Percentiles rank a stretch among this genome's conserved stretches.
Evolutionary conservation across 352 stramenopile genomes (phyloP).

Genomic region (Thraustochytrium striatum): DNA sequence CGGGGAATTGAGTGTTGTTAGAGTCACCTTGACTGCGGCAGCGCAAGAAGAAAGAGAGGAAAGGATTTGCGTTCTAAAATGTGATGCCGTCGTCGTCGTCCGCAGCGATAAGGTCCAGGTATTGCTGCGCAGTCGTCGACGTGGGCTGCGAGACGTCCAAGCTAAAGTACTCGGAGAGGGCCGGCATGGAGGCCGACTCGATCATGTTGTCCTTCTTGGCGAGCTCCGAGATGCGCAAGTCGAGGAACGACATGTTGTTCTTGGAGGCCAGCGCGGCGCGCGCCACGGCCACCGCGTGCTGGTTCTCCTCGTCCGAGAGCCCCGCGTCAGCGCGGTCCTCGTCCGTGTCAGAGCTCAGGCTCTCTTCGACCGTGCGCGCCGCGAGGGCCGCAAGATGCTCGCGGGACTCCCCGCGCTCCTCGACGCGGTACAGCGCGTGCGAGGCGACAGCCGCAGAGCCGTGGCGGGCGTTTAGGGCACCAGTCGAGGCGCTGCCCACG

Average conservation of each 20-base stretch:
- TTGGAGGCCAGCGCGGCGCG: not conserved
- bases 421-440: not conserved
- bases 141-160: constrained; percentile 39
- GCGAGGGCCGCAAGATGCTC: not conserved
- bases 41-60: no score
- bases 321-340: not conserved
- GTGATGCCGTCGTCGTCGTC: constrained; percentile 64
- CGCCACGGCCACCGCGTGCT: not conserved
- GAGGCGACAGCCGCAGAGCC: no score
- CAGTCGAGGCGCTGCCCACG: not conserved
- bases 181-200: constrained; percentile 18
- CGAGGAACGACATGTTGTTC: constrained; percentile 25
- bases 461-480: no score
- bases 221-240: not conserved
- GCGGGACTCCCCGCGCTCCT: not conserved
- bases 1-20: no score
- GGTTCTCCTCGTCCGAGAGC: not conserved
- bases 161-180: constrained; percentile 30
- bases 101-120: constrained; percentile 53
- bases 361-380: not conserved
- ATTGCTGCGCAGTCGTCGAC: not conserved
- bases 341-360: not conserved
- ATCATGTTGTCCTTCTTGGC: not conserved
- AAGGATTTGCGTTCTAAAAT: constrained; percentile 63
- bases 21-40: no score